A percentile compares a stretch with the other conserved stretches of the same genome.
phyloP scores from a whole-genome alignment of 768 basidiomycete genomes.

The Serpula lacrymans region DNA sequence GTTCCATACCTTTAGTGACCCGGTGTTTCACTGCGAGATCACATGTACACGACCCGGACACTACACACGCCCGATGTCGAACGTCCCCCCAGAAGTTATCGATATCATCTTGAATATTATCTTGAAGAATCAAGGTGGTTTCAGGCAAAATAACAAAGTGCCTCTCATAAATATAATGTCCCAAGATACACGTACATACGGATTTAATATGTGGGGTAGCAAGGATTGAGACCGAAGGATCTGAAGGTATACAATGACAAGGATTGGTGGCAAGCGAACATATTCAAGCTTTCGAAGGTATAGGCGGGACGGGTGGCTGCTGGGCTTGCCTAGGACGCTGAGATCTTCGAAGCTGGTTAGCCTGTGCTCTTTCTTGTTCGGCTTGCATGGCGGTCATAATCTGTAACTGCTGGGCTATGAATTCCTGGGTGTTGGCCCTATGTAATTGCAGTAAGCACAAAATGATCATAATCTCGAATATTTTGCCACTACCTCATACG shows the following conservation, averaged over 20 bases:
- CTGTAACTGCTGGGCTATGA: constrained; percentile 82
- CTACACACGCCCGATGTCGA: too few species aligned
- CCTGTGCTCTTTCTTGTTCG: constrained; percentile 74
- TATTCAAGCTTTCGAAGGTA: constrained; percentile 19
- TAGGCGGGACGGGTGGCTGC: constrained; percentile 22
- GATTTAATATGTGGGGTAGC: background rate
- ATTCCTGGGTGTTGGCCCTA: constrained; percentile 79
- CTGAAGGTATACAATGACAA: constrained; percentile 20
- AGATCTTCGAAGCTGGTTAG: constrained; percentile 53
- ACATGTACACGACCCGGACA: too few species aligned
- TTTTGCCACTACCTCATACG: constrained; percentile 80
- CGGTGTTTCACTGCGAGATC: too few species aligned
- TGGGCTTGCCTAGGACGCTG: constrained; percentile 46
- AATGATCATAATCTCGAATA: background rate
- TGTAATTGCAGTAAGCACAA: constrained; percentile 26
- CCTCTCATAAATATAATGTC: too few species aligned
- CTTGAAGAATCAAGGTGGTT: too few species aligned
- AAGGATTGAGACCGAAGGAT: constrained; percentile 4
- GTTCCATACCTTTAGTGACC: too few species aligned
- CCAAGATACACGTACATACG: constrained; percentile 1
- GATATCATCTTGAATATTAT: too few species aligned
- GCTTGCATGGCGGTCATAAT: constrained; percentile 80
- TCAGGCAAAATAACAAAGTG: too few species aligned
- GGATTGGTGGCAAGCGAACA: constrained; percentile 11
- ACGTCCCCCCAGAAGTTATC: too few species aligned